Base-by-base conservation (phyloP, 1,139 yeast species). In the Pichia sp. region DNA sequence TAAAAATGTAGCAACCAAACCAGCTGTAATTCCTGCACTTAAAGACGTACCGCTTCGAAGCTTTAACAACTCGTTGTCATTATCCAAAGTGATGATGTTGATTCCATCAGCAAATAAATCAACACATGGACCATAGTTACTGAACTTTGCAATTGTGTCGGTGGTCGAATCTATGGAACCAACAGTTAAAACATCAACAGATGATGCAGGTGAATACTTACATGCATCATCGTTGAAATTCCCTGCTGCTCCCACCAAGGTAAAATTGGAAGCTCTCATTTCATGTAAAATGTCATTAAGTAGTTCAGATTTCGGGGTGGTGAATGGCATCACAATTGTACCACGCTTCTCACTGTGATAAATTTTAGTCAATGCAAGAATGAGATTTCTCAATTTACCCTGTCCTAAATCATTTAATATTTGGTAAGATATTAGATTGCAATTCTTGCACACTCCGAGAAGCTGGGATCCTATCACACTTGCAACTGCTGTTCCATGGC, bases 81-180 rank as follows among this genome's bases (percentile, higher is more conserved):
- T 11, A 16, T 67, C 63, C 11, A 78, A 77, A 60, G 84, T 81
- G 49, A 68, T 71, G 1, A 90, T 82, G 52, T 75, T 72, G 0
- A 84, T 85, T 0, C 97, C 97, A 52, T 92, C 82, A 0, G 95
- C 89, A 70, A 87, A 85, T 0, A 87, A 74, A 65, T 88, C 90
- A 4, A 90, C 95, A 67, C 96, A 90, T 29, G 77, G 75, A 0
- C 96, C 97, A 90, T 92, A 88, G 64, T 90, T 89, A n/a, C 92
- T 79, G 63, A 89, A 90, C 1, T 76, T 66, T 0, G 96, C 88
- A 34, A 88, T 72, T 0, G 76, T 67, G 61, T 87, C 93, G 26
- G 77, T 76, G 47, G 75, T 67, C 62, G 87, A 93, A 66, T 89
- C 95, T 49, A 88, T 80, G 1, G 96, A 93, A 0, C 96, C 96